phyloP scores from a whole-genome alignment of 495 filamentous ascomycete species.

The Amorphotheca resinae region DNA sequence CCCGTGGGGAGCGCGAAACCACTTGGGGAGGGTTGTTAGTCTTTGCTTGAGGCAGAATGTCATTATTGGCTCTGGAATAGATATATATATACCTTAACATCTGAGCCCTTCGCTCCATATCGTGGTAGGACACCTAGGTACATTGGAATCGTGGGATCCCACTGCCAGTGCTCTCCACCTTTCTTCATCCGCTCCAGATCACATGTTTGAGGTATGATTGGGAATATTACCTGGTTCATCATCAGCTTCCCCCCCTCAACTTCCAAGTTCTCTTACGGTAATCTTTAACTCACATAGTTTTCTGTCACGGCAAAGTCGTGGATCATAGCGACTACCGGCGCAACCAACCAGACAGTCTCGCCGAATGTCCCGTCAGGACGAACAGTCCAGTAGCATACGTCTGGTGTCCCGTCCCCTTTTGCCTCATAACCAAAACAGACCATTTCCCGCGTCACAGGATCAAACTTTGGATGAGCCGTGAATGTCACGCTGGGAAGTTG shows the following conservation, averaged over 20 bases:
- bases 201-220: slow-evolving; percentile 19
- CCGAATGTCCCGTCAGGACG: slow-evolving; percentile 14
- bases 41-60: too few relatives aligned
- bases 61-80: too few relatives aligned
- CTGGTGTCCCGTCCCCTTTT: slow-evolving; percentile 21
- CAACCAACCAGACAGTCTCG: slow-evolving; percentile 21
- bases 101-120: slow-evolving; percentile 4
- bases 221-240: slow-evolving; percentile 22
- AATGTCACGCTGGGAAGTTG: slow-evolving; percentile 41
- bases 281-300: slow-evolving; percentile 18
- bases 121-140: slow-evolving; percentile 25
- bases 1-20: slow-evolving; percentile 20
- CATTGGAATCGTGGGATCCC: slow-evolving; percentile 18
- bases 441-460: slow-evolving; percentile 41
- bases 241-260: too few relatives aligned
- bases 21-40: too few relatives aligned
- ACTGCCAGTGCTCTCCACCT: slow-evolving; percentile 25
- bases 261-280: too few relatives aligned
- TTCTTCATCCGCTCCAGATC: slow-evolving; percentile 23
- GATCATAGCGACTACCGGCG: slow-evolving; percentile 22
- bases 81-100: too few relatives aligned
- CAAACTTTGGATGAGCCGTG: slow-evolving; percentile 48
- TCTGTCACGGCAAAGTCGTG: slow-evolving; percentile 26
- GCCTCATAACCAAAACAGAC: slow-evolving; percentile 26
- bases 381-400: slow-evolving; percentile 20